Evolutionary conservation across 2,329 filamentous ascomycete species (phyloP).

Genomic region (Cryphonectria nitschkei): DNA sequence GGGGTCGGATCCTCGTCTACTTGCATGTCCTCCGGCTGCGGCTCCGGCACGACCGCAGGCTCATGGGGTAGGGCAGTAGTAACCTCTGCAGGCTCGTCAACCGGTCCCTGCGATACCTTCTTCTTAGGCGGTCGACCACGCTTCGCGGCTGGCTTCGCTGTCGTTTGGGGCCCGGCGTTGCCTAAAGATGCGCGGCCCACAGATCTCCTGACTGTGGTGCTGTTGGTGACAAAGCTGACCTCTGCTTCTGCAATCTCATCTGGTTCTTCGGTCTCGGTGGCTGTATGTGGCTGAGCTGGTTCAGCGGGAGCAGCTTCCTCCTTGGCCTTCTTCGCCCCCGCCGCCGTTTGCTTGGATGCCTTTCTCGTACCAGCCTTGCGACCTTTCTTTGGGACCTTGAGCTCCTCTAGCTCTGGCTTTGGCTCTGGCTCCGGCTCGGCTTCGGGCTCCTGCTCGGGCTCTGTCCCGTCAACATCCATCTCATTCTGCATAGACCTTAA

Average conservation of each 20-base stretch:
- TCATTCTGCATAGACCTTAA: slow-evolving; percentile 53
- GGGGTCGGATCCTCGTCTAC: slow-evolving; percentile 29
- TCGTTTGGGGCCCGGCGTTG: slow-evolving; percentile 15
- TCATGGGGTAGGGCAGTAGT: slow-evolving; percentile 1
- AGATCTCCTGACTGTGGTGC: slow-evolving; percentile 46
- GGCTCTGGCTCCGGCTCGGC: slow-evolving; percentile 36
- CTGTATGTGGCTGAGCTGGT: slow-evolving; percentile 32
- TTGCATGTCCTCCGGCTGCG: slow-evolving; percentile 31
- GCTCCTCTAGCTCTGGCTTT: slow-evolving; percentile 37
- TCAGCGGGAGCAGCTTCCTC: slow-evolving; percentile 30
- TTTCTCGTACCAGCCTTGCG: slow-evolving; percentile 57
- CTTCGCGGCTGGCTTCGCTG: slow-evolving; percentile 22
- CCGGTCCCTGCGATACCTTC: slow-evolving; percentile 29
- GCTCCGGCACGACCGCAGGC: slow-evolving; percentile 14
- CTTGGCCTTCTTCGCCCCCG: slow-evolving; percentile 49
- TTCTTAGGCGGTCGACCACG: slow-evolving; percentile 22
- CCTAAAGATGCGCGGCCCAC: slow-evolving; percentile 15
- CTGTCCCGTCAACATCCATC: slow-evolving; percentile 44
- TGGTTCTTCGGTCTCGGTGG: slow-evolving; percentile 32
- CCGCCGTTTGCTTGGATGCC: slow-evolving; percentile 50
- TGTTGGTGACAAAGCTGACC: slow-evolving; percentile 46
- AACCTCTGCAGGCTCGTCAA: not conserved
- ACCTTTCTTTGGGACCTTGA: slow-evolving; percentile 57
- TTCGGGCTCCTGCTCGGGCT: slow-evolving; percentile 25
- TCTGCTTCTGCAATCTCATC: slow-evolving; percentile 42